Evolutionary conservation across 768 basidiomycete genomes (phyloP), one percentile per base, ranked within the genome.

Genomic region (Crassisporium funariophilum): DNA sequence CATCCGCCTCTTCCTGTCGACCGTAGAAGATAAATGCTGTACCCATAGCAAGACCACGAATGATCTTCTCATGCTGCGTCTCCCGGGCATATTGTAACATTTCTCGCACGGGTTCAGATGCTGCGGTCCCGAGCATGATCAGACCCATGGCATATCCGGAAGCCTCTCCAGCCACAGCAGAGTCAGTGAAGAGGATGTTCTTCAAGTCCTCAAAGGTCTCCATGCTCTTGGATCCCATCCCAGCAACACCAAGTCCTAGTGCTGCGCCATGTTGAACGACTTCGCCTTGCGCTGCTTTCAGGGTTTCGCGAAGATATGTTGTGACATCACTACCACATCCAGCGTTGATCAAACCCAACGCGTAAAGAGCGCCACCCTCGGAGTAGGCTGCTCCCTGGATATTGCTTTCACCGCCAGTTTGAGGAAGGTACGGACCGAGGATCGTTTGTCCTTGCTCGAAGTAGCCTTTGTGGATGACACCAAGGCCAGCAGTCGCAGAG

Each of bases 11-110:
- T 63, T 98, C 97, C 67, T 95, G 91, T 40, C 86, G 81, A 31
- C 91, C 93, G 52, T 95, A 98, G 68, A 82, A 91, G 48, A 98
- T 79, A 65, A 98, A 91, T 2, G 92, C 91, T 35, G 94, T 75
- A 16, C 95, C 95, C 56, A 99, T 79, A 5, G 95, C 91, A 44
- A 99, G 77, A 54, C 94, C 94, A 35, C 97, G 86, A 45, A 98
- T 98, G 60, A 98, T 98, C 74, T 98, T 99, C 74, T 99, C 97
- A 63, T 98, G 97, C 60, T 97, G 93, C 1, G 97, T 99, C 63
- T 99, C 97, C 45, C 88, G 82, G 21, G 97, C 94, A 61, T 99
- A 99, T 42, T 86, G 81, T 46, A 98, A 73, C 95, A 98, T 98
- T 70, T 99, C 97, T 21, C 90, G 86, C 25, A 93, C 82, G 44